phyloP scores from a whole-genome alignment of 495 filamentous ascomycete genomes.

The Aspergillus avenaceus region DNA sequence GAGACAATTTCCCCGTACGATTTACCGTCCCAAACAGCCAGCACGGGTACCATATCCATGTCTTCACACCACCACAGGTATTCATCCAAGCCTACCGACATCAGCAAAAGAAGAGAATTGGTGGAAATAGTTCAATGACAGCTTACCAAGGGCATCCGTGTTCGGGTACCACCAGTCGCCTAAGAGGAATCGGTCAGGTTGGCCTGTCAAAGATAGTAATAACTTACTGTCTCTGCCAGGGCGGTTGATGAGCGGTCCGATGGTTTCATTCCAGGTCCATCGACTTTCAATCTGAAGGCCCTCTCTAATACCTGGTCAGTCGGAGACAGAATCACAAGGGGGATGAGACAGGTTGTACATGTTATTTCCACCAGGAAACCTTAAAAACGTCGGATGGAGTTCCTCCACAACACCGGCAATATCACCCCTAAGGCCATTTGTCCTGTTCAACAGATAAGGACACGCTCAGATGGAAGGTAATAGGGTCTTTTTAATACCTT shows the following conservation, averaged over 20 bases:
- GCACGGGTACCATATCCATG: conserved; percentile 51
- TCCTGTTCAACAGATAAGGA: conserved; percentile 19
- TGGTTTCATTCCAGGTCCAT: conserved; percentile 68
- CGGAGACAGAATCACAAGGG: no score
- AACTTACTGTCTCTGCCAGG: conserved; percentile 46
- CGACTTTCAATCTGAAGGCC: conserved; percentile 32
- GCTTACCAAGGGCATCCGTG: conserved; percentile 54
- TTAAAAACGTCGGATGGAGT: conserved; percentile 53
- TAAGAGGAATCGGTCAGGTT: not conserved
- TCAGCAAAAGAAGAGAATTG: no score
- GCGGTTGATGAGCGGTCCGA: conserved; percentile 59
- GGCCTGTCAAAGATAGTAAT: not conserved
- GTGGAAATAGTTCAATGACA: not conserved
- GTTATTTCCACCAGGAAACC: conserved; percentile 67
- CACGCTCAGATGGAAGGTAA: no score
- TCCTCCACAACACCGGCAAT: conserved; percentile 51
- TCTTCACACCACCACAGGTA: conserved; percentile 67
- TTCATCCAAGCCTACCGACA: conserved; percentile 37
- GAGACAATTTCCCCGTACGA: conserved; percentile 47
- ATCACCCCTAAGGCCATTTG: conserved; percentile 60
- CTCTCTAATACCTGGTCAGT: conserved; percentile 15
- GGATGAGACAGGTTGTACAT: no score
- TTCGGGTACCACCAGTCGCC: conserved; percentile 60
- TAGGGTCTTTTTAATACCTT: no score
- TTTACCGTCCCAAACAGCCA: conserved; percentile 60